Base-by-base conservation (phyloP, 495 filamentous ascomycete species). In the Penicillium desertorum region DNA sequence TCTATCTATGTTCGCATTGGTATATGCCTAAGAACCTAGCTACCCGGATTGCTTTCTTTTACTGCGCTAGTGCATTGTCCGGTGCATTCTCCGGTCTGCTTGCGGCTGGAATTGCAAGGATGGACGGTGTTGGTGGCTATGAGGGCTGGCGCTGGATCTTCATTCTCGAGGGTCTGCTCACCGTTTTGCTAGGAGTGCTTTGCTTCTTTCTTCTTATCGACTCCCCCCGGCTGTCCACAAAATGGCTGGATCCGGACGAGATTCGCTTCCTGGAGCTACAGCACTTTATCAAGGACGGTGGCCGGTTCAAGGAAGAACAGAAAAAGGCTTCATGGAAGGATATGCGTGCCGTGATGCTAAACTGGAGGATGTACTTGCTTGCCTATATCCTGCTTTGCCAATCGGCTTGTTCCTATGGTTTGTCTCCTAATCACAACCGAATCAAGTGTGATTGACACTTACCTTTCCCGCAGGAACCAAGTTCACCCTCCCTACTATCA, bases 71-170 rank as follows among this genome's bases (percentile, higher is more conserved):
- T 39, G 67, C 88, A 1, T 46, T 72, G 22, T 83, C 86, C 4
- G 85, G 85, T 27, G 87, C 85, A 1, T 89, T 91, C 51, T 84
- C 81, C 4, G 84, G 86, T 10, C 73, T 91, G 8, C 70, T 91
- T 0, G 88, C 88, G 5, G 87, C 79, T 47, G 86, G 71, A 0
- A 85, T 89, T 39, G 80, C 83, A n/a, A 54, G 86, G 49, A 87
- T 90, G 83, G 73, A 86, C 19, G 86, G 86, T 3, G 62, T 86
- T 4, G 83, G 72, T 1, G 81, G 82, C 0, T 66, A 85, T 19
- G 74, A 78, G 42, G 87, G 87, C 10, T 90, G 88, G 88, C 76
- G 83, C 10, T 90, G 87, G 88, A 89, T 91, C 43, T 86, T 87
- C 62, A 79, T 87, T 20, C 75, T 87, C 4, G 85, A 87, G 45